Conservation (phyloP, 805 yeast species). For the Metschnikowia hibisci region DNA sequence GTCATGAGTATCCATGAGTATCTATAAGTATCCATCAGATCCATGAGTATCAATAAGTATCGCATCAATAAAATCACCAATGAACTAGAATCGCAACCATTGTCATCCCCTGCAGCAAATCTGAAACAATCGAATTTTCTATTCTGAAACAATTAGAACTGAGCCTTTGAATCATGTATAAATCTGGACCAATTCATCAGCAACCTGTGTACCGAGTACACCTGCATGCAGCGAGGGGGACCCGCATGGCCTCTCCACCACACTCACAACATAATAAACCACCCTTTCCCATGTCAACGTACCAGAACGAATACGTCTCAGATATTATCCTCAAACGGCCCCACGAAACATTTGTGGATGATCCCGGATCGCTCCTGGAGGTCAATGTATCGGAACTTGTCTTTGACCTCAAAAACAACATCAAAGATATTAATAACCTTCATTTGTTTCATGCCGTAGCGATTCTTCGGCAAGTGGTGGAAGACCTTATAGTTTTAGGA, state of each 20-base stretch:
- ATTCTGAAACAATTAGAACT: too few relatives aligned
- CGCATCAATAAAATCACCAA: too few relatives aligned
- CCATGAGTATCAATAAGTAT: too few relatives aligned
- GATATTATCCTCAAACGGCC: constrained; percentile 38
- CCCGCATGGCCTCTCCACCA: not conserved
- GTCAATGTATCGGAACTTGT: constrained; percentile 32
- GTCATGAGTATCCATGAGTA: too few relatives aligned
- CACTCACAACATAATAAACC: not conserved
- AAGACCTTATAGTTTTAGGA: constrained; percentile 32
- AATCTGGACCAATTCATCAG: too few relatives aligned
- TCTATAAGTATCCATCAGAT: too few relatives aligned
- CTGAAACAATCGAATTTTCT: too few relatives aligned
- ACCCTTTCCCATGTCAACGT: constrained; percentile 4
- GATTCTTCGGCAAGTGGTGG: constrained; percentile 27
- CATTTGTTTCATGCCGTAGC: constrained; percentile 34
- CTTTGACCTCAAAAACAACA: constrained; percentile 27
- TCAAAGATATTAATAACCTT: constrained; percentile 33
- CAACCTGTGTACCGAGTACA: too few relatives aligned
- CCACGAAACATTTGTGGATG: constrained; percentile 40
- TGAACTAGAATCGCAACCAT: too few relatives aligned
- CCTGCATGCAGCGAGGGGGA: not conserved
- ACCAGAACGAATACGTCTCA: constrained; percentile 16
- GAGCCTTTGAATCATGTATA: too few relatives aligned
- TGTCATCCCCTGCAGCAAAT: too few relatives aligned
- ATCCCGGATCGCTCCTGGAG: constrained; percentile 32